Conservation (phyloP, 2,329 filamentous ascomycete genomes). For the Penicillium palitans region DNA sequence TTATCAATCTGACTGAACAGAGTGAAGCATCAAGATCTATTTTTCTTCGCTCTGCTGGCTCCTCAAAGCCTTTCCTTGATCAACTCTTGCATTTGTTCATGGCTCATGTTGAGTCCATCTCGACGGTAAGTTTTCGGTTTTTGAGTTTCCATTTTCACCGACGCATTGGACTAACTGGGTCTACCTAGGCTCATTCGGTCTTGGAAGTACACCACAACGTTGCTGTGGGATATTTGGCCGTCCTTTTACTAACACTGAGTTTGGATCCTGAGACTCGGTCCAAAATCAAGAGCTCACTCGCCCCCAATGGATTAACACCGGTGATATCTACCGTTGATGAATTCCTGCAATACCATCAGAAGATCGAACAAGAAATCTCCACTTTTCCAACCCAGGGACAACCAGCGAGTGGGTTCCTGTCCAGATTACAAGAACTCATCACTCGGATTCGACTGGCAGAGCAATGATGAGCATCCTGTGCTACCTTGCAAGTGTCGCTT, state of each 20-base stretch:
- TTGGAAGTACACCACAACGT: slow-evolving; percentile 78
- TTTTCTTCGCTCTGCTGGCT: slow-evolving; percentile 44
- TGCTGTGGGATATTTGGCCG: slow-evolving; percentile 79
- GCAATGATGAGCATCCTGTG: slow-evolving; percentile 1
- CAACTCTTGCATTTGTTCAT: slow-evolving; percentile 65
- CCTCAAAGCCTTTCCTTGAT: slow-evolving; percentile 53
- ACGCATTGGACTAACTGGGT: slow-evolving; percentile 16
- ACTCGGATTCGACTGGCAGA: slow-evolving; percentile 41
- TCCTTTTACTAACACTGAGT: slow-evolving; percentile 79
- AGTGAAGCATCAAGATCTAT: slow-evolving; percentile 61
- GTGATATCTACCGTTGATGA: slow-evolving; percentile 61
- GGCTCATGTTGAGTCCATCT: slow-evolving; percentile 64
- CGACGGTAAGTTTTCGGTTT: slow-evolving; percentile 58
- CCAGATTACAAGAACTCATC: slow-evolving; percentile 55
- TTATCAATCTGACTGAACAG: slow-evolving; percentile 86
- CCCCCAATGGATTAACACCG: slow-evolving; percentile 49
- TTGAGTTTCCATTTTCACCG: not conserved
- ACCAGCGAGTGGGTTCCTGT: slow-evolving; percentile 52
- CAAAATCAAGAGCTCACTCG: slow-evolving; percentile 47
- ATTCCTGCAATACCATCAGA: slow-evolving; percentile 61
- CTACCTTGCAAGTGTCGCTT: not conserved
- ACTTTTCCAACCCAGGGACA: slow-evolving; percentile 49
- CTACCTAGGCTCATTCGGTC: slow-evolving; percentile 51
- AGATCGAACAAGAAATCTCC: slow-evolving; percentile 54
- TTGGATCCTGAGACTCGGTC: slow-evolving; percentile 52